Conservation (phyloP, 139 green algal genomes). For the Yamagishiella unicocca region DNA sequence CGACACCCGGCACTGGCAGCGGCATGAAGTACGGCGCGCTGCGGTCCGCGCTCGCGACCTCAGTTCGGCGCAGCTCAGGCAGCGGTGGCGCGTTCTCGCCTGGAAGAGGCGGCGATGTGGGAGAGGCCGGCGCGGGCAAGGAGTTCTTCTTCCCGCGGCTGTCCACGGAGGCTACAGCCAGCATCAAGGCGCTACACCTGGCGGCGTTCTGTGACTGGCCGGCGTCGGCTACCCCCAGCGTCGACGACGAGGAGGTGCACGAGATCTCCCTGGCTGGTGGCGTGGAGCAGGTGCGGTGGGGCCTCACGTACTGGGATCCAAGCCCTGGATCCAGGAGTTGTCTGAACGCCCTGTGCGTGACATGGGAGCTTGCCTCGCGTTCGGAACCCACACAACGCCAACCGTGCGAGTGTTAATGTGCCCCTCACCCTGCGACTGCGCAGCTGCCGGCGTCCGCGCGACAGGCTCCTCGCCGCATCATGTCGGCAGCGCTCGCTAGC, state of each 20-base stretch:
- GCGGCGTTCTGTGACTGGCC: background rate
- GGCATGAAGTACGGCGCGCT: background rate
- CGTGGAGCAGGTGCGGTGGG: background rate
- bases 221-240: background rate
- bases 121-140: background rate
- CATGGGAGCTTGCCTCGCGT: too few species aligned
- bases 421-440: background rate
- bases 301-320: too few species aligned
- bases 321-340: too few species aligned
- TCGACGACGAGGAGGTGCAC: background rate
- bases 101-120: background rate
- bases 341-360: too few species aligned
- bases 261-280: conserved; percentile 3
- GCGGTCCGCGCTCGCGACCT: background rate
- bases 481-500: background rate
- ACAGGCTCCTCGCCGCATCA: background rate
- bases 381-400: too few species aligned
- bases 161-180: background rate
- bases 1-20: too few species aligned
- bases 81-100: background rate
- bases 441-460: background rate
- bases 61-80: background rate
- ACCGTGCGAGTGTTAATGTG: background rate
- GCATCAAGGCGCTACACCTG: background rate
- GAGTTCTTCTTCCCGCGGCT: conserved; percentile 22